These are phyloP conservation scores for Brassica carinata DNA, from an alignment of 345 rosid species.

Conservation along the genomic window DNA sequence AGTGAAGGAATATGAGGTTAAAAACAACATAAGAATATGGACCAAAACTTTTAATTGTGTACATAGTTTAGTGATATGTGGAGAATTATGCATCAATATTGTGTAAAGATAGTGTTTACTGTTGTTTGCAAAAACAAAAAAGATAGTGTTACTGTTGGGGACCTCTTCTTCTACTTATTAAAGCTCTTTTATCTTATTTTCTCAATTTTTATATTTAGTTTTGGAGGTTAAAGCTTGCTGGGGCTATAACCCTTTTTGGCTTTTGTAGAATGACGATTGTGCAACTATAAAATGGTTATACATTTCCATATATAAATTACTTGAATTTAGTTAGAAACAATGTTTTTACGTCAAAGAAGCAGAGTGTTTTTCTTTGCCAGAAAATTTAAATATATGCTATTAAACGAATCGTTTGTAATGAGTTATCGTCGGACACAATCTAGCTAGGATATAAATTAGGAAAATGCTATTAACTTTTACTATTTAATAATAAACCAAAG, in stretches of 20 bases:
- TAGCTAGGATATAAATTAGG: neutral
- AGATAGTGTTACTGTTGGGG: constrained; percentile 52
- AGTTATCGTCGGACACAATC: constrained; percentile 20
- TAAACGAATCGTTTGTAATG: neutral
- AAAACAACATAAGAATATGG: constrained; percentile 31
- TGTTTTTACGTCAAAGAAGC: neutral
- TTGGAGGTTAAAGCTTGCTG: constrained; percentile 46
- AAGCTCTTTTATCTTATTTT: constrained; percentile 38
- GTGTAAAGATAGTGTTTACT: constrained; percentile 44
- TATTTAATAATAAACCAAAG: constrained; percentile 29
- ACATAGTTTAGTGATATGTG: constrained; percentile 36
- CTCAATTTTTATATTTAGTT: constrained; percentile 20
- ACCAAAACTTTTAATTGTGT: constrained; percentile 36
- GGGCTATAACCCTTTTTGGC: constrained; percentile 52
- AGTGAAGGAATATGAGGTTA: constrained; percentile 9
- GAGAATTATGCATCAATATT: constrained; percentile 44
- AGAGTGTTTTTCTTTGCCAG: neutral
- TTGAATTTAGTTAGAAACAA: neutral
- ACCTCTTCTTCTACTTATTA: constrained; percentile 49
- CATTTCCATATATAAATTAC: constrained; percentile 26
- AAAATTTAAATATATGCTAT: neutral
- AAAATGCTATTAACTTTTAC: constrained; percentile 20
- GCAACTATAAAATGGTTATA: constrained; percentile 41
- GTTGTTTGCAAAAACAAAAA: constrained; percentile 4
- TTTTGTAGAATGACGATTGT: constrained; percentile 87